A percentile compares a stretch with the other conserved stretches of the same genome.
phyloP scores from a whole-genome alignment of 1,139 yeast genomes.

The Taphrina betulina region DNA sequence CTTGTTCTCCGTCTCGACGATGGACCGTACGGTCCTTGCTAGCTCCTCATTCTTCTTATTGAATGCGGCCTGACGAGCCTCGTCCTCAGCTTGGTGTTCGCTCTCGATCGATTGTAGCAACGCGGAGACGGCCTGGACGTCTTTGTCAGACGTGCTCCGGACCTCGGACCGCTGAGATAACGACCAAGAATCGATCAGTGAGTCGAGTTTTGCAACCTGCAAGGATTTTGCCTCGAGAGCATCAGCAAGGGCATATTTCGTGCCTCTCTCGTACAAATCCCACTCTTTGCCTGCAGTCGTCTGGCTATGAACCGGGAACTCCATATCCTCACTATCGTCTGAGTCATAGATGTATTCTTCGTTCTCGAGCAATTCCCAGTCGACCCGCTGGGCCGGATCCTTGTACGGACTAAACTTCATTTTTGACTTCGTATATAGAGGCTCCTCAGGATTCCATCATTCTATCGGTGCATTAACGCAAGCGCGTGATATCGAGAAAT shows the following conservation, averaged over 20 bases:
- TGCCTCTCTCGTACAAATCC: slow-evolving; percentile 12
- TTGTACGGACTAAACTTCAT: not conserved
- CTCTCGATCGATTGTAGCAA: not conserved
- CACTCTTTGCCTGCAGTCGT: not conserved
- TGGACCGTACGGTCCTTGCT: slow-evolving; percentile 3
- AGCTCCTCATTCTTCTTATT: not conserved
- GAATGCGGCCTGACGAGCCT: not conserved
- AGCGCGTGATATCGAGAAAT: no score
- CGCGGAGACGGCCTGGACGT: not conserved
- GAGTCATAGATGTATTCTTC: slow-evolving; percentile 20
- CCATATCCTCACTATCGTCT: slow-evolving; percentile 31
- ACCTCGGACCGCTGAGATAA: not conserved
- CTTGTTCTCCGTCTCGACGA: slow-evolving; percentile 6
- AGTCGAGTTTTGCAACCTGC: slow-evolving; percentile 5
- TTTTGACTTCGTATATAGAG: no score
- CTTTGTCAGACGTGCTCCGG: slow-evolving; percentile 8
- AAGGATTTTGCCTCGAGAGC: slow-evolving; percentile 15
- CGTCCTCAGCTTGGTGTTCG: slow-evolving; percentile 18
- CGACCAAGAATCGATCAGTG: not conserved
- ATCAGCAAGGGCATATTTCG: slow-evolving; percentile 12
- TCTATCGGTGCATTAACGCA: no score
- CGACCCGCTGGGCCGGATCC: not conserved
- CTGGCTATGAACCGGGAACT: slow-evolving; percentile 20
- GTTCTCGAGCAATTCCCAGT: slow-evolving; percentile 5
- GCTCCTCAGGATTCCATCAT: no score